phyloP scores from a whole-genome alignment of 2,329 filamentous ascomycete genomes.

The Ramichloridium luteum region DNA sequence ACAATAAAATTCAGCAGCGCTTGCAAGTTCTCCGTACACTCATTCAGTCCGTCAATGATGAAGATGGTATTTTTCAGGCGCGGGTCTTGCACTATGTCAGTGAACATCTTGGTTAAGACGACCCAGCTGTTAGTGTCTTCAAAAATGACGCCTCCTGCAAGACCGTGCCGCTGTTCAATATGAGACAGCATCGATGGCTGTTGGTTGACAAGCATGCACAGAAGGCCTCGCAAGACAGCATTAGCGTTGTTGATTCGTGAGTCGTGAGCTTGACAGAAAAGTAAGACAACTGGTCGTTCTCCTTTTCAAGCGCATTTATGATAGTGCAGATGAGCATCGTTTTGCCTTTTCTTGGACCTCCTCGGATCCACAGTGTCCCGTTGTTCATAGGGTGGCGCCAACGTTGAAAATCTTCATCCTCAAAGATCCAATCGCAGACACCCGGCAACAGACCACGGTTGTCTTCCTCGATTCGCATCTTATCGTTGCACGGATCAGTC shows the following conservation, averaged over 20 bases:
- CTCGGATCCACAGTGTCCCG: slow-evolving; percentile 28
- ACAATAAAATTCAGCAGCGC: slow-evolving; percentile 29
- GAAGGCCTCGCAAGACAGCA: slow-evolving; percentile 33
- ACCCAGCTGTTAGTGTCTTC: slow-evolving; percentile 28
- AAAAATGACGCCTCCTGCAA: slow-evolving; percentile 27
- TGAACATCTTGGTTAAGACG: slow-evolving; percentile 29
- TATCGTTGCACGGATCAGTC: slow-evolving; percentile 11
- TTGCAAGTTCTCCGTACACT: slow-evolving; percentile 24
- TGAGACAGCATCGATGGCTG: slow-evolving; percentile 25
- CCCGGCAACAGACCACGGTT: slow-evolving; percentile 10
- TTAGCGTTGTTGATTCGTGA: slow-evolving; percentile 24
- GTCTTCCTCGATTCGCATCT: slow-evolving; percentile 10
- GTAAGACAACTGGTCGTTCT: slow-evolving; percentile 14
- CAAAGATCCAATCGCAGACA: slow-evolving; percentile 14
- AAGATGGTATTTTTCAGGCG: slow-evolving; percentile 22
- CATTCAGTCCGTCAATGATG: slow-evolving; percentile 38
- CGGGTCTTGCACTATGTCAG: slow-evolving; percentile 28
- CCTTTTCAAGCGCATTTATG: slow-evolving; percentile 21
- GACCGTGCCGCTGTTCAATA: slow-evolving; percentile 26
- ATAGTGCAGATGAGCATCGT: slow-evolving; percentile 28
- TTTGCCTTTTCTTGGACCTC: too few species aligned
- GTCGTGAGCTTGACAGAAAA: slow-evolving; percentile 30
- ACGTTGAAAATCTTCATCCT: slow-evolving; percentile 15
- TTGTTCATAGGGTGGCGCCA: slow-evolving; percentile 16
- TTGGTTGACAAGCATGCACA: slow-evolving; percentile 29